Evolutionary conservation across 1,284 basidiomycete genomes (phyloP).

Genomic region (Cutaneotrichosporon sp.): DNA sequence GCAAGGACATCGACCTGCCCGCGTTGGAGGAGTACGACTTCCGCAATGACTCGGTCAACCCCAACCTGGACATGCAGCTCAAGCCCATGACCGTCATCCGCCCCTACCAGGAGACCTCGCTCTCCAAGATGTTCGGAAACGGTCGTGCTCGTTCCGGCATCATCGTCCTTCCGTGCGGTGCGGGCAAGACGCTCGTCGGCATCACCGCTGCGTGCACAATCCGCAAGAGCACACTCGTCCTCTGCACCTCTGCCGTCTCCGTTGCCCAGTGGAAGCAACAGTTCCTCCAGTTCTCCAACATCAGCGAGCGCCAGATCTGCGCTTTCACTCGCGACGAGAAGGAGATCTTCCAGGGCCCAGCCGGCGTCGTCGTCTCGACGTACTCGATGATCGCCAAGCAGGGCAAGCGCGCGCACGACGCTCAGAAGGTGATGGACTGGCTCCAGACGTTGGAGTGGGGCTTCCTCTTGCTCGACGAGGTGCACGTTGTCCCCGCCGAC

Average conservation of each 20-base stretch:
- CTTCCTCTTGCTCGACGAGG: constrained; percentile 93
- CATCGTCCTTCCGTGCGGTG: constrained; percentile 97
- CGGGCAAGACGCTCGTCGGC: constrained; percentile 97
- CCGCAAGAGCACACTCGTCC: constrained; percentile 97
- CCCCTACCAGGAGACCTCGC: constrained; percentile 93
- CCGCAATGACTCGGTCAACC: constrained; percentile 89
- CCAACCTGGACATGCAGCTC: constrained; percentile 93
- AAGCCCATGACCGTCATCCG: constrained; percentile 95
- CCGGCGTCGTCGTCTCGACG: constrained; percentile 94
- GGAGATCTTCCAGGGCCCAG: constrained; percentile 82
- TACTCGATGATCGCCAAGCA: constrained; percentile 99
- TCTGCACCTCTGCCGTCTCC: constrained; percentile 95
- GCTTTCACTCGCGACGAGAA: constrained; percentile 96
- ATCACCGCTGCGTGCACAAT: constrained; percentile 99
- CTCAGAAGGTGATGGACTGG: constrained; percentile 99
- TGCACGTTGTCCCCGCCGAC: constrained; percentile 94
- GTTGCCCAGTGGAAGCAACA: constrained; percentile 98
- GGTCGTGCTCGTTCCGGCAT: constrained; percentile 97
- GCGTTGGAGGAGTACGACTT: constrained; percentile 99
- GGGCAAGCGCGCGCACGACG: constrained; percentile 91
- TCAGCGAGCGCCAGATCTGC: constrained; percentile 90
- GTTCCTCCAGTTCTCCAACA: constrained; percentile 96
- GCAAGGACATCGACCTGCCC: constrained; percentile 91
- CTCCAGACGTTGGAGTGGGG: constrained; percentile 92
- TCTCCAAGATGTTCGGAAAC: constrained; percentile 99